Percentiles rank a stretch among this genome's conserved stretches.
phyloP scores from a whole-genome alignment of 2,329 filamentous ascomycete genomes.

The Huntiella moniliformis region DNA sequence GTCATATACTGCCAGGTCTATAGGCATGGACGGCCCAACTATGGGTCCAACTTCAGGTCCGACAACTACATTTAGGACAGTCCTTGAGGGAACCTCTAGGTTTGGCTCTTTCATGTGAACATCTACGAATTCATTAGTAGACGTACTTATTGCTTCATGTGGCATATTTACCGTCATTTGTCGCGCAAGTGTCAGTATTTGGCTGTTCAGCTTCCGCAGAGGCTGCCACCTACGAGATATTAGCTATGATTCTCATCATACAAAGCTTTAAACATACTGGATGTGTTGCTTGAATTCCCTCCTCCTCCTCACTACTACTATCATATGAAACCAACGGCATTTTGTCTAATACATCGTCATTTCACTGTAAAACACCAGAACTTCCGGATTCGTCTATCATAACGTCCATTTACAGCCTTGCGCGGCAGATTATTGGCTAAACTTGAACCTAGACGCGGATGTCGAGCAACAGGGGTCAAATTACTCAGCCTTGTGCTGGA shows the following conservation, averaged over 20 bases:
- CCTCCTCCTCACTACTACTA: conserved; percentile 33
- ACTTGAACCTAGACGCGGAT: not conserved
- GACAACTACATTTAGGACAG: not conserved
- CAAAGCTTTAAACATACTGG: not conserved
- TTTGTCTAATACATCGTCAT: conserved; percentile 16
- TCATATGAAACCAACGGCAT: conserved; percentile 30
- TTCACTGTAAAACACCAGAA: not conserved
- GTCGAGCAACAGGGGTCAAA: not conserved
- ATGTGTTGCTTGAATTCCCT: conserved; percentile 12
- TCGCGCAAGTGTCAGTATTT: no score
- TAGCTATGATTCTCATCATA: not conserved
- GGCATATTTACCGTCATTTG: no score
- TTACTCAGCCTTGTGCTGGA: conserved; percentile 6
- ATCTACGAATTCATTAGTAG: not conserved
- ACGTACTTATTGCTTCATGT: not conserved
- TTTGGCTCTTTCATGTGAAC: no score
- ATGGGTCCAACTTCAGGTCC: conserved; percentile 2
- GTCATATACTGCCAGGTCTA: conserved; percentile 4
- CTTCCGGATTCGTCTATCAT: not conserved
- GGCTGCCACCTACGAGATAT: not conserved
- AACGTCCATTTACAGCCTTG: not conserved
- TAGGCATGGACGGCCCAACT: conserved; percentile 11
- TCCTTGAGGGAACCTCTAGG: not conserved
- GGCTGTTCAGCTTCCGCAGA: not conserved
- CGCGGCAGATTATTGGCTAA: conserved; percentile 4